Base-by-base conservation (phyloP, 306 rosid genomes). In the Ziziphus jujuba region DNA sequence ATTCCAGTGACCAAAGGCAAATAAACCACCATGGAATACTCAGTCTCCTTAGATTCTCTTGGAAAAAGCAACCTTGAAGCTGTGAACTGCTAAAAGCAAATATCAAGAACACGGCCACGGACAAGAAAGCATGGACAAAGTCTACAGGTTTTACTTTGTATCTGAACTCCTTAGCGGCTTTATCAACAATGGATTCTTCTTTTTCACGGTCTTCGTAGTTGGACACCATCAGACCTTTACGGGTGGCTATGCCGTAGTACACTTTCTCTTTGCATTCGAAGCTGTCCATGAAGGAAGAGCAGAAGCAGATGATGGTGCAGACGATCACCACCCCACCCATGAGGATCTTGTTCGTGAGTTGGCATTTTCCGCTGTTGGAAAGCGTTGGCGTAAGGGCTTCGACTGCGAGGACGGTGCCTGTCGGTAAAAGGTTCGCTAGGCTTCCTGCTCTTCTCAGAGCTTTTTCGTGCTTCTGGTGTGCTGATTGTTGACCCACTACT, bases 81-180 rank as follows among this genome's bases (percentile, higher is more conserved):
- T 66, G 61, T 15, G 81, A 35, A 61, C 74, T 50, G 63, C 77
- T 53, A 3, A 77, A 1, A 52, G 84, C 77, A 67, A 82, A 69
- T 10, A 80, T n/a, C 34, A 78, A 71, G 80, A 85, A 85, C 75
- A 82, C 80, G 1, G 72, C 11, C 1, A 56, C 60, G 0, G 87
- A 71, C 17, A 74, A 22, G 9, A 69, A 56, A 4, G 81, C 71
- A 25, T 81, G 85, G 17, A 77, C 68, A 24, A 76, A 64, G 56
- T 76, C 82, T 24, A 56, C 51, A 6, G 19, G n/a, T 7, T 43
- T 61, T 12, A 64, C 28, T n/a, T 25, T 77, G 19, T n/a, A 48
- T 43, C 58, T 61, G 25, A 59, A 65, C 34, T 56, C 33, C 7
- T 45, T 22, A 33, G 72, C 4, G 8, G 67, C 60, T 6, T 20